Conservation (phyloP, 2,329 filamentous ascomycete genomes). For the Gnomoniopsis sp. region DNA sequence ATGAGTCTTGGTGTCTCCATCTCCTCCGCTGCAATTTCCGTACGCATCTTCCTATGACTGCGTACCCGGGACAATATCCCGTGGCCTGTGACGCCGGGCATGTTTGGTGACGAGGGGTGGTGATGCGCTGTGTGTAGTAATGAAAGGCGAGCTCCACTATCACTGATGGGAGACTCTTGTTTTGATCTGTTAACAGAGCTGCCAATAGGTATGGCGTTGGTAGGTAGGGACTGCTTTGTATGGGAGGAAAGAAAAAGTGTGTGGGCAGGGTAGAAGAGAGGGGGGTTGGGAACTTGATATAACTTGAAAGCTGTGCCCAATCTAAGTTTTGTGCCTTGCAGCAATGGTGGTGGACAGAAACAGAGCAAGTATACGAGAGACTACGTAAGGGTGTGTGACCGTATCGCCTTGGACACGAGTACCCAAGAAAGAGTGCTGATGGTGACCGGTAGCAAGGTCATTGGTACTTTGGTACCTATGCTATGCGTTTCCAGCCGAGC, state of each 20-base stretch:
- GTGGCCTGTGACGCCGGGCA: constrained; percentile 13
- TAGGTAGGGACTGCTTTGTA: constrained; percentile 6
- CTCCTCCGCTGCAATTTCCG: constrained; percentile 6
- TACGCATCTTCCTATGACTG: constrained; percentile 17
- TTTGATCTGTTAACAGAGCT: not conserved
- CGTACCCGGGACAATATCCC: constrained; percentile 13
- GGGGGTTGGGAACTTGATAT: constrained; percentile 18
- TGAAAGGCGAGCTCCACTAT: constrained; percentile 7
- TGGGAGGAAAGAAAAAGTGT: not conserved
- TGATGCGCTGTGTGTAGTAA: not conserved
- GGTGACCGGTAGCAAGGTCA: constrained; percentile 7
- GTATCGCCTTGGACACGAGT: not conserved
- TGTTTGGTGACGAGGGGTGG: constrained; percentile 4
- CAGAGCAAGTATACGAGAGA: not conserved
- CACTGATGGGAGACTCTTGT: constrained; percentile 7
- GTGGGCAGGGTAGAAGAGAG: not conserved
- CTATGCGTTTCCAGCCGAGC: constrained; percentile 5
- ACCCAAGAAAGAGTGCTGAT: not conserved
- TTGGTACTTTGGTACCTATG: constrained; percentile 1
- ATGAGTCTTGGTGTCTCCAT: not conserved
- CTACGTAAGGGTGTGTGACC: not conserved
- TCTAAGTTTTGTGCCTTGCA: constrained; percentile 20
- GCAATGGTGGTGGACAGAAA: constrained; percentile 4
- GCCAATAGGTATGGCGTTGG: not conserved
- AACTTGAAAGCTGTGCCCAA: constrained; percentile 15